phyloP scores from a whole-genome alignment of 441 rosid species.

The Euphorbia celastroides region DNA sequence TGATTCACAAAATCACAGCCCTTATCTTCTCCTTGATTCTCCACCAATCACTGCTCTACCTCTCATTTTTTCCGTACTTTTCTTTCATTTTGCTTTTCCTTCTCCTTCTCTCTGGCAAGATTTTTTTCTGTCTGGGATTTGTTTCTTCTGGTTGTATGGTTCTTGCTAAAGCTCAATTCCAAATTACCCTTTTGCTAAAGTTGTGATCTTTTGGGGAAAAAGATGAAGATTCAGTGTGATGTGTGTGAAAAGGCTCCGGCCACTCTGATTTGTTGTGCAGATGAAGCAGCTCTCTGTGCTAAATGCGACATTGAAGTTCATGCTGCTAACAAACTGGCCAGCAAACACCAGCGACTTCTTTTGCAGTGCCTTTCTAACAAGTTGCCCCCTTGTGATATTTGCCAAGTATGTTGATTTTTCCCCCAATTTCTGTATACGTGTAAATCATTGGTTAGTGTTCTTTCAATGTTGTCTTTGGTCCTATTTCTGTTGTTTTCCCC shows the following conservation, averaged over 20 bases:
- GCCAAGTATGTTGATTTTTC: slow-evolving; percentile 44
- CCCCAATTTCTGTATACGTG: neutral
- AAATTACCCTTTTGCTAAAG: neutral
- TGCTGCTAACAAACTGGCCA: slow-evolving; percentile 77
- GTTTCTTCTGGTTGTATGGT: neutral
- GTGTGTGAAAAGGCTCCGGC: slow-evolving; percentile 74
- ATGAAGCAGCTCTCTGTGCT: slow-evolving; percentile 87
- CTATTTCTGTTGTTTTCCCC: neutral
- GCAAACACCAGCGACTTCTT: slow-evolving; percentile 72
- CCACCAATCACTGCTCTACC: slow-evolving; percentile 22
- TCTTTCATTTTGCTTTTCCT: neutral
- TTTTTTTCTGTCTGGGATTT: neutral
- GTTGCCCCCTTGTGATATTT: slow-evolving; percentile 77
- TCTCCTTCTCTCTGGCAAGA: neutral
- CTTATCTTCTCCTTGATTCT: slow-evolving; percentile 37
- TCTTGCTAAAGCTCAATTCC: neutral
- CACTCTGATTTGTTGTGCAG: slow-evolving; percentile 75
- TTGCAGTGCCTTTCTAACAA: slow-evolving; percentile 49
- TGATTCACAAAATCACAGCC: slow-evolving; percentile 25
- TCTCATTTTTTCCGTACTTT: too few relatives aligned
- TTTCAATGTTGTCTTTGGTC: neutral
- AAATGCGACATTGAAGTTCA: slow-evolving; percentile 73
- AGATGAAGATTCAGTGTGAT: slow-evolving; percentile 93
- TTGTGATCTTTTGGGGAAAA: neutral
- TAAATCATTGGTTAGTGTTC: too few relatives aligned